A percentile compares a stretch with the other conserved stretches of the same genome.
Evolutionary conservation across 1,284 basidiomycete species (phyloP).

Genomic region (Ustilago trichophora): DNA sequence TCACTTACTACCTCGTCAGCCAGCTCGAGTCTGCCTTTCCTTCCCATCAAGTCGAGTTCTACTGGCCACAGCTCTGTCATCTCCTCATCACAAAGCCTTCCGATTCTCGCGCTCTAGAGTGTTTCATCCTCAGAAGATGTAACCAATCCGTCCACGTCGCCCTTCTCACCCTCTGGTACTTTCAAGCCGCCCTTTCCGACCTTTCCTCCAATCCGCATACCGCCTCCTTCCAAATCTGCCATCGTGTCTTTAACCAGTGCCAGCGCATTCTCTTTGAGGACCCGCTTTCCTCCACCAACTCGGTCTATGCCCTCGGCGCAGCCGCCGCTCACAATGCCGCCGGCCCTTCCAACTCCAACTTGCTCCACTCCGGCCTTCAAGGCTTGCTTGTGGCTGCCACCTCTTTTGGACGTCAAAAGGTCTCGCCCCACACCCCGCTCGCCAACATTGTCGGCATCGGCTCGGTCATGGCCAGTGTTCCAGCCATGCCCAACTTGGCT

Average conservation of each 20-base stretch:
- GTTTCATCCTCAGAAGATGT: conserved; percentile 61
- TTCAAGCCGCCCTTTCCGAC: conserved; percentile 63
- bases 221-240: conserved; percentile 87
- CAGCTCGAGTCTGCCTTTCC: conserved; percentile 57
- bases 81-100: conserved; percentile 62
- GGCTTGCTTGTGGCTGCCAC: conserved; percentile 60
- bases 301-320: conserved; percentile 28
- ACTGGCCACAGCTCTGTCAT: conserved; percentile 66
- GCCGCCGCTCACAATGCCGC: conserved; percentile 12
- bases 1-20: conserved; percentile 64
- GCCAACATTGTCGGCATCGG: conserved; percentile 87
- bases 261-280: conserved; percentile 98
- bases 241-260: conserved; percentile 88
- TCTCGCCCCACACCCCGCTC: conserved; percentile 63
- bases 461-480: conserved; percentile 78
- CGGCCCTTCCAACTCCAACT: conserved; percentile 27
- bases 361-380: conserved; percentile 22
- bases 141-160: conserved; percentile 63
- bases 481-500: conserved; percentile 80
- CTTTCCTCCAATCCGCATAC: conserved; percentile 71
- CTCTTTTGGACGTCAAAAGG: conserved; percentile 31
- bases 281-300: conserved; percentile 59
- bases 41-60: conserved; percentile 61
- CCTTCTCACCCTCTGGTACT: conserved; percentile 64
- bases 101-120: conserved; percentile 61